These are phyloP conservation scores for Diaporthe sp. DNA, from an alignment of 2,329 filamentous ascomycete genomes.

Conservation along the genomic window DNA sequence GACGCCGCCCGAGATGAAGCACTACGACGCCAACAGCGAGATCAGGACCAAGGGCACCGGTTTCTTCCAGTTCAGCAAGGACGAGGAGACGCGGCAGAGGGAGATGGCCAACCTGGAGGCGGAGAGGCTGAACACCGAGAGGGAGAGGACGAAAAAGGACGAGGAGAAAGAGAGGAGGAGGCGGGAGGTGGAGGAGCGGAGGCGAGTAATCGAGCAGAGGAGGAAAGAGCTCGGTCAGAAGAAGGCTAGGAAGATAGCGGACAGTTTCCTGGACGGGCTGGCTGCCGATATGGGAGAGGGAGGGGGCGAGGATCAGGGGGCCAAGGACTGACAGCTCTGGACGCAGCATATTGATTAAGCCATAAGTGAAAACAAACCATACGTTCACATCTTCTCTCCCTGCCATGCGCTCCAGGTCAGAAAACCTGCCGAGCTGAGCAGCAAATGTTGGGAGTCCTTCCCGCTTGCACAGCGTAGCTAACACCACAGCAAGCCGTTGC, in stretches of 20 bases:
- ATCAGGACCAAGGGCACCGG: conserved; percentile 89
- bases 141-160: conserved; percentile 67
- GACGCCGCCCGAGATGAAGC: conserved; percentile 83
- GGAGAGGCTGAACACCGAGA: conserved; percentile 78
- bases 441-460: neutral
- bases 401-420: neutral
- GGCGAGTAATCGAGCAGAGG: conserved; percentile 71
- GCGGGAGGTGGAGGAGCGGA: conserved; percentile 74
- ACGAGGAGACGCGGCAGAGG: conserved; percentile 72
- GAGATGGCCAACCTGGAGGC: conserved; percentile 84
- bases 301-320: neutral
- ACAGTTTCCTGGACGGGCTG: conserved; percentile 77
- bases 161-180: conserved; percentile 71
- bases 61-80: conserved; percentile 90
- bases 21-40: conserved; percentile 90
- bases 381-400: neutral
- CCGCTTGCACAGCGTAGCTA: neutral
- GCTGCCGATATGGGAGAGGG: conserved; percentile 47
- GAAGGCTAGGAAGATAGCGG: conserved; percentile 77
- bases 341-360: neutral
- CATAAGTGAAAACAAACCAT: neutral
- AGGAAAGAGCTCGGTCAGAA: conserved; percentile 66
- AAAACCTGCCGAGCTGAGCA: neutral
- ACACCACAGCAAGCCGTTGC: neutral
- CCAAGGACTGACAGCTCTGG: neutral